Base-by-base conservation (phyloP, 202 grass and related monocot species). In the Panicum hallii region DNA sequence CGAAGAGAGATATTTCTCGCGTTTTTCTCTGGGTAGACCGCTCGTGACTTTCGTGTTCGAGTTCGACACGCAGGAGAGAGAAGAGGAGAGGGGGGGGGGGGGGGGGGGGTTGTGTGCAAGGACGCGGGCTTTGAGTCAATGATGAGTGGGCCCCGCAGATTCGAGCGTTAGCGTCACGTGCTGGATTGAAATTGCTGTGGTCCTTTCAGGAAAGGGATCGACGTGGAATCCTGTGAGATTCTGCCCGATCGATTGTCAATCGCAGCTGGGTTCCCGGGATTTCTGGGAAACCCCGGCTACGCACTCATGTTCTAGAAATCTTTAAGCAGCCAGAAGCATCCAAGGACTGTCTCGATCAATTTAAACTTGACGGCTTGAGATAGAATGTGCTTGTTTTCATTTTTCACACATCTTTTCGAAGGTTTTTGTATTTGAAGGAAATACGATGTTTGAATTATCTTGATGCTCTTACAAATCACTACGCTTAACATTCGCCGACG, bases 41-140 rank as follows among this genome's bases (percentile, higher is more conserved):
- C 12, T 64, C 56, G 52, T 75, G 69, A 32, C 50, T 88, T 88
- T 56, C 75, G 70, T 64, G 70, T 78, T 82, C 22, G 53, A 81
- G 52, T 79, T 79, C 58, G 82, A 79, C 60, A 71, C 53, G 75
- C 56, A 58, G 63, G 76, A 79, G 71, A 82, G 58, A 54, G 65
- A 67, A 36, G 26, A 26, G 20, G 3, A 9, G 7, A 11, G 0
- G 44, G 0, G 13, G 62, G n/a, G n/a, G n/a, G n/a, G n/a, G n/a
- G n/a, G n/a, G n/a, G n/a, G n/a, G n/a, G n/a, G n/a, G n/a, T n/a
- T n/a, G n/a, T n/a, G 58, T 42, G 44, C 43, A 36, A n/a, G 5
- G 9, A 36, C 28, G 28, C 22, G 49, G 15, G 5, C 4, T 30
- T 42, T 6, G 0, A 7, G 75, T 47, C 48, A 6, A 85, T 58